Conservation (phyloP, 345 rosid species). For the Gossypioides kirkii region DNA sequence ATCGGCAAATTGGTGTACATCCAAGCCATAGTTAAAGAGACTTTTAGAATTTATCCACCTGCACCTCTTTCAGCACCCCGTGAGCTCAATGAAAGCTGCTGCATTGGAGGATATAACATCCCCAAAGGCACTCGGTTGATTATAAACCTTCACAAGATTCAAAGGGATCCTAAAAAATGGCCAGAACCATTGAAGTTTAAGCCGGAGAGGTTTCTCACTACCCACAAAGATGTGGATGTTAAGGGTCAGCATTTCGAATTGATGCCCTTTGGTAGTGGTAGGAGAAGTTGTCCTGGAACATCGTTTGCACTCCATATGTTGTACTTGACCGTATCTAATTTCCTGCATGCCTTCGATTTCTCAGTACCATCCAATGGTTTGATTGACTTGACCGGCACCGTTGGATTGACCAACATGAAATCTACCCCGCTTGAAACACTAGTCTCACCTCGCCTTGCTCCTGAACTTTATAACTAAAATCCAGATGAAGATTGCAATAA, state of each 20-base stretch:
- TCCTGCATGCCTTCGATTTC: background rate
- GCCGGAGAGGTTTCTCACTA: no score
- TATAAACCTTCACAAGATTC: no score
- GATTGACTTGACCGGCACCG: background rate
- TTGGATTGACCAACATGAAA: background rate
- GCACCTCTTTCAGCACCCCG: slow-evolving; percentile 24
- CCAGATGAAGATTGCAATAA: background rate
- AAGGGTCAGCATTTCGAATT: background rate
- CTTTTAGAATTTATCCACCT: slow-evolving; percentile 28
- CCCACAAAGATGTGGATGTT: no score
- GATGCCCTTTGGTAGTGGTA: slow-evolving; percentile 39
- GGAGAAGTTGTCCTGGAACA: slow-evolving; percentile 33
- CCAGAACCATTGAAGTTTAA: no score
- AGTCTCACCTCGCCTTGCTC: no score
- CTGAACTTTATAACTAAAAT: background rate
- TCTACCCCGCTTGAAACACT: no score
- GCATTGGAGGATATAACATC: no score
- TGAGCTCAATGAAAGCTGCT: no score
- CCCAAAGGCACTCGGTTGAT: no score
- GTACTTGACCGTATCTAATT: background rate
- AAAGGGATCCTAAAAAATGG: no score
- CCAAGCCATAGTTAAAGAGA: slow-evolving; percentile 14
- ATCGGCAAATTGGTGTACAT: no score
- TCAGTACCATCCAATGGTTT: background rate
- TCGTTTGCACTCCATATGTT: background rate